Conservation (phyloP, 1,284 basidiomycete species). For the Leccinum ponderosum region DNA sequence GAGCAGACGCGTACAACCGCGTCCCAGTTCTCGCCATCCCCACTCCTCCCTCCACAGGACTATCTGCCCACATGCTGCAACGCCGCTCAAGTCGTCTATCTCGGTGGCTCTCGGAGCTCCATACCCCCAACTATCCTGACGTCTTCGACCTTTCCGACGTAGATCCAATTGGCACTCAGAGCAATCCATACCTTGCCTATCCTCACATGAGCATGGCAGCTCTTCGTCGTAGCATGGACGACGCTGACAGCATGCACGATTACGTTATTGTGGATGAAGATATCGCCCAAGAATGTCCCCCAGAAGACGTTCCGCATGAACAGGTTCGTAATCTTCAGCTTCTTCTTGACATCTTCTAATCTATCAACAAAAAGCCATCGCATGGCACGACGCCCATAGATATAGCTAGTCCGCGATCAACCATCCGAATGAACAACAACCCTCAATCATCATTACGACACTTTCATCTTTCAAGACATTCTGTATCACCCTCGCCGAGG, state of each 20-base stretch:
- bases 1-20: conserved; percentile 29
- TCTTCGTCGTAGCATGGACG: conserved; percentile 24
- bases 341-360: conserved; percentile 19
- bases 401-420: conserved; percentile 38
- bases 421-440: conserved; percentile 37
- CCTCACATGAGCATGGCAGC: conserved; percentile 44
- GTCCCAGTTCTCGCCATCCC: conserved; percentile 17
- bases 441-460: conserved; percentile 55
- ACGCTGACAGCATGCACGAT: conserved; percentile 48
- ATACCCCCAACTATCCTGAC: conserved; percentile 28
- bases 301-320: conserved; percentile 11
- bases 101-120: conserved; percentile 70
- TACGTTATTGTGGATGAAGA: conserved; percentile 52
- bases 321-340: conserved; percentile 21
- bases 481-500: conserved; percentile 39
- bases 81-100: conserved; percentile 62
- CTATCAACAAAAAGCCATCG: conserved; percentile 21
- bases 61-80: conserved; percentile 27
- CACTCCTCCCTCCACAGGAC: conserved; percentile 20
- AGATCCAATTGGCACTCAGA: conserved; percentile 34
- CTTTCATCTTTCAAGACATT: conserved; percentile 53
- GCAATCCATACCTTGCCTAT: conserved; percentile 55
- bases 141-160: conserved; percentile 24
- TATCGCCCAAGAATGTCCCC: conserved; percentile 26
- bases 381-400: conserved; percentile 41